These are phyloP conservation scores for Trematosphaeria pertusa DNA, from an alignment of 2,329 filamentous ascomycete genomes.

Conservation along the genomic window DNA sequence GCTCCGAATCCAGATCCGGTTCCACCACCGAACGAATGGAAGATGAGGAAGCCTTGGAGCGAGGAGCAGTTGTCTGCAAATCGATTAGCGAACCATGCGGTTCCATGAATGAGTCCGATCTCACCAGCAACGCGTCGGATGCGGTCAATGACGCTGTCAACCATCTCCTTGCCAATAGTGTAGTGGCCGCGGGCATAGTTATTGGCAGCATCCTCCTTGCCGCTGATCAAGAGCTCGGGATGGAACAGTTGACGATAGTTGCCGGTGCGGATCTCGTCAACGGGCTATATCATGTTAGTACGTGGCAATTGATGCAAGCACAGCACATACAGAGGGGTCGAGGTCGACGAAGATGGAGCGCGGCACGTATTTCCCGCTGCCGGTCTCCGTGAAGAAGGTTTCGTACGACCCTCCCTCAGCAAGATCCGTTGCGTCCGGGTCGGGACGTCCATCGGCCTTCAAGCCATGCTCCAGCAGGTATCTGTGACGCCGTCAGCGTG, in stretches of 20 bases:
- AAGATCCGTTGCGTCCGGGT: constrained; percentile 66
- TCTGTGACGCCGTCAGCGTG: constrained; percentile 54
- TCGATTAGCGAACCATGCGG: constrained; percentile 19
- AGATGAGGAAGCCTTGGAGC: constrained; percentile 76
- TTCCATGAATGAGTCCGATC: constrained; percentile 28
- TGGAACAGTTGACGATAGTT: constrained; percentile 73
- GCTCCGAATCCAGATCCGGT: constrained; percentile 77
- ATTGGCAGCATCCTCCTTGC: constrained; percentile 79
- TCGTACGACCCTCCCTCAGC: constrained; percentile 71
- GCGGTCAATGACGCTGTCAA: constrained; percentile 72
- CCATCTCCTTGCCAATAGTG: constrained; percentile 79
- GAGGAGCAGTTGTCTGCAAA: constrained; percentile 74
- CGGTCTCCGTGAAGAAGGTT: constrained; percentile 78
- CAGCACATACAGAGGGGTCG: constrained; percentile 66
- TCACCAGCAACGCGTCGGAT: constrained; percentile 73
- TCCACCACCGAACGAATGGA: constrained; percentile 77
- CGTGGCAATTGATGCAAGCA: background rate
- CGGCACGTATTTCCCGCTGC: constrained; percentile 74
- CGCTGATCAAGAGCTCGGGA: constrained; percentile 74
- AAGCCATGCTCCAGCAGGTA: constrained; percentile 78
- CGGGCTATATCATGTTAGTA: constrained; percentile 55
- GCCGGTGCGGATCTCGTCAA: constrained; percentile 76
- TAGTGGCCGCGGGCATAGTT: constrained; percentile 81
- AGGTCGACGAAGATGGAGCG: constrained; percentile 76
- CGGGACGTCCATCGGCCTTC: constrained; percentile 67